These are phyloP conservation scores for Mycothermus thermophilus DNA, from an alignment of 495 filamentous ascomycete species.

Conservation along the genomic window DNA sequence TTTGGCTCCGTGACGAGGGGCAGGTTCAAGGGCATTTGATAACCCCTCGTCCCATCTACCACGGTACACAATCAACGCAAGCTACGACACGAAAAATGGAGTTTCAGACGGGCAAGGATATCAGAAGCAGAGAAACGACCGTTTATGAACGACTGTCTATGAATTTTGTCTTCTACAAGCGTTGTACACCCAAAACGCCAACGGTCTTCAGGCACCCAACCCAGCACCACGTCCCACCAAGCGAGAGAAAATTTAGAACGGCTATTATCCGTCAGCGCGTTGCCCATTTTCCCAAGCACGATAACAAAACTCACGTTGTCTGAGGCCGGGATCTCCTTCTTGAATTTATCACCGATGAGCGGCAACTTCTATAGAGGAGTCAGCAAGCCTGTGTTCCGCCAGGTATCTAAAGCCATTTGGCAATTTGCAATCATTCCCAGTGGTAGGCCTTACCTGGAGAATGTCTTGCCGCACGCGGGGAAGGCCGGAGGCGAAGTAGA, in stretches of 20 bases:
- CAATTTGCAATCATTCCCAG: too few species aligned
- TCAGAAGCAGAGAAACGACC: not conserved
- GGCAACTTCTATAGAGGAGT: conserved; percentile 37
- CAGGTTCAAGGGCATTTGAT: too few species aligned
- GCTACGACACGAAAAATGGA: too few species aligned
- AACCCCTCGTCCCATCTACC: too few species aligned
- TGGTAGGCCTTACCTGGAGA: conserved; percentile 32
- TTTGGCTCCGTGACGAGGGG: too few species aligned
- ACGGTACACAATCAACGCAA: too few species aligned
- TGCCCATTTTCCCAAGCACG: too few species aligned
- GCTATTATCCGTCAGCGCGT: too few species aligned
- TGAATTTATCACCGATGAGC: conserved; percentile 33
- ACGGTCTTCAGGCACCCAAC: not conserved
- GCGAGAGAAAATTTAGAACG: conserved; percentile 25
- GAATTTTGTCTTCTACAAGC: conserved; percentile 11
- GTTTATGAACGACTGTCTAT: conserved; percentile 9
- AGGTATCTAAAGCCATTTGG: too few species aligned
- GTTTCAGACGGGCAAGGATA: too few species aligned
- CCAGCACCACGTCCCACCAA: conserved; percentile 1
- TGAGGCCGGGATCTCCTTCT: conserved; percentile 39
- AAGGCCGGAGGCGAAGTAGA: conserved; percentile 48
- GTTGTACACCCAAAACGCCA: not conserved
- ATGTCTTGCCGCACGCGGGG: conserved; percentile 42
- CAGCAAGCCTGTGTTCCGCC: too few species aligned
- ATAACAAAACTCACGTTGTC: conserved; percentile 42